phyloP scores from a whole-genome alignment of 495 filamentous ascomycete genomes.

The Aspergillus bertholletiae region DNA sequence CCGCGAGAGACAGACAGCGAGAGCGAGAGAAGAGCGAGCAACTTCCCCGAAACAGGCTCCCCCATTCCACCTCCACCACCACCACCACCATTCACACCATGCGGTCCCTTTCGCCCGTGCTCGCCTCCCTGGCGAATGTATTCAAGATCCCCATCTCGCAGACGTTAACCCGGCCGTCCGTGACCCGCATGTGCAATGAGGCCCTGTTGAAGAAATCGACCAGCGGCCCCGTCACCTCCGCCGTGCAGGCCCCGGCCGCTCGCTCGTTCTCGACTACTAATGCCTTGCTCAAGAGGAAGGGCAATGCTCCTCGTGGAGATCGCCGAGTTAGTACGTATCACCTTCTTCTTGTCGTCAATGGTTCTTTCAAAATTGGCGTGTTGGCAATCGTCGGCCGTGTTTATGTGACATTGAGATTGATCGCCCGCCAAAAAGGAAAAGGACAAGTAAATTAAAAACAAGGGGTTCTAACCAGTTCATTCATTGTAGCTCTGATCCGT shows the following conservation, averaged over 20 bases:
- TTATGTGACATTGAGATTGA: background rate
- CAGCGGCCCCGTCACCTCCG: slow-evolving; percentile 21
- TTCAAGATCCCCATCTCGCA: slow-evolving; percentile 40
- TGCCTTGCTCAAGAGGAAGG: slow-evolving; percentile 32
- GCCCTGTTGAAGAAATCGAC: slow-evolving; percentile 17
- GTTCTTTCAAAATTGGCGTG: too few relatives aligned
- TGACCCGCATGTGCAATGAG: slow-evolving; percentile 25
- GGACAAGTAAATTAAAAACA: too few relatives aligned
- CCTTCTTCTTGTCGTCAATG: background rate
- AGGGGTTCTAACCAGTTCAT: too few relatives aligned
- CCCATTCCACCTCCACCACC: slow-evolving; percentile 6
- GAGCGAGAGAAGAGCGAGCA: too few relatives aligned
- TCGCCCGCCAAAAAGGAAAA: background rate
- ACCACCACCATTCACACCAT: slow-evolving; percentile 27
- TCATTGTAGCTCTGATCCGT: slow-evolving; percentile 49
- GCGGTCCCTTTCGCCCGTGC: slow-evolving; percentile 39
- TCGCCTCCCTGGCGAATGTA: slow-evolving; percentile 44
- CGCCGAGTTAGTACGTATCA: slow-evolving; percentile 47
- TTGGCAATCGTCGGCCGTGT: too few relatives aligned
- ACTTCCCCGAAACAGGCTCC: too few relatives aligned
- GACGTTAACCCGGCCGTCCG: slow-evolving; percentile 26
- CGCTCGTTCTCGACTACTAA: slow-evolving; percentile 44
- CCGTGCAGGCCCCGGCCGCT: slow-evolving; percentile 24
- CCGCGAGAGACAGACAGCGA: too few relatives aligned
- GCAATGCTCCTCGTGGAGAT: slow-evolving; percentile 20